These are phyloP conservation scores for Alternaria ethzedia DNA, from an alignment of 2,329 filamentous ascomycete genomes.

Conservation along the genomic window DNA sequence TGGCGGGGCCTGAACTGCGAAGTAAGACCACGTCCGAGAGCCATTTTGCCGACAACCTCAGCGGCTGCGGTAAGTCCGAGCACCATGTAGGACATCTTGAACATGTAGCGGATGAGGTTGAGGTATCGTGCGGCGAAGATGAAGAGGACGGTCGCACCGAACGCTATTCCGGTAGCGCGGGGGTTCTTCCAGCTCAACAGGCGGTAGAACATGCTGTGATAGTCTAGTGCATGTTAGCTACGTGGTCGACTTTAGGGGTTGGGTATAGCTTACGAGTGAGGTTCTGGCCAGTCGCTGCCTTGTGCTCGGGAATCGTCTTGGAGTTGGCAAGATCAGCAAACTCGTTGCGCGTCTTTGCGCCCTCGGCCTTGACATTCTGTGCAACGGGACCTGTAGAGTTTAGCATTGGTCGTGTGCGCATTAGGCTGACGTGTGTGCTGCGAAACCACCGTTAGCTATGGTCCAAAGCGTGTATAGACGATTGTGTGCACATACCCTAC, in stretches of 20 bases:
- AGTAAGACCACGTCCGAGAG: constrained; percentile 64
- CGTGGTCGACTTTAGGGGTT: background rate
- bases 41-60: constrained; percentile 63
- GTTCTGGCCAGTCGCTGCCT: constrained; percentile 65
- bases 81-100: constrained; percentile 65
- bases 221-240: constrained; percentile 54
- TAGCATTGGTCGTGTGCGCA: constrained; percentile 30
- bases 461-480: constrained; percentile 1
- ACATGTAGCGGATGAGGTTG: constrained; percentile 65
- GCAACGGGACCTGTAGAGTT: constrained; percentile 59
- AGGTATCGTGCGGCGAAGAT: constrained; percentile 70
- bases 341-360: constrained; percentile 62
- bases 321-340: constrained; percentile 64
- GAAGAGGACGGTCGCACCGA: constrained; percentile 60
- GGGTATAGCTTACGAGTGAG: constrained; percentile 61
- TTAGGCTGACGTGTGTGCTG: constrained; percentile 35
- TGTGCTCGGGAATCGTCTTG: constrained; percentile 59
- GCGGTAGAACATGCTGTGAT: constrained; percentile 71
- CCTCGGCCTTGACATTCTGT: constrained; percentile 63
- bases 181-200: constrained; percentile 72
- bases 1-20: constrained; percentile 67
- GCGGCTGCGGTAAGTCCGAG: constrained; percentile 65
- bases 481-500: constrained; percentile 46
- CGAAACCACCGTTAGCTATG: constrained; percentile 38
- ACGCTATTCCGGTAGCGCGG: constrained; percentile 67